Conservation (phyloP, 225 moss, liverwort and hornwort species). For the Pseudisothecium myosuroides region DNA sequence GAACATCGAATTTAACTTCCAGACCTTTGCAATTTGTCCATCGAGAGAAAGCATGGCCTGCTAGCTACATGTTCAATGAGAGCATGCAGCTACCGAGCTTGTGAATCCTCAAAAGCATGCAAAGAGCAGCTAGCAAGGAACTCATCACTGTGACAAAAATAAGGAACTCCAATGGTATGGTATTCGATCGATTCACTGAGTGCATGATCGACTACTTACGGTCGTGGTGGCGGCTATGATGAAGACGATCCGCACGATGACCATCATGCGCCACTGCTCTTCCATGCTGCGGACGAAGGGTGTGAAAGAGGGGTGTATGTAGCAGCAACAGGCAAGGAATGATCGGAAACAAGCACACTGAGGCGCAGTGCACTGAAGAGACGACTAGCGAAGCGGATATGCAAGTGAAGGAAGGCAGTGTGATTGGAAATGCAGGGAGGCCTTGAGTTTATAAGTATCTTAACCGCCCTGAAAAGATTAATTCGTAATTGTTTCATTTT, state of each 20-base stretch:
- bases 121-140: background rate
- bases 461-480: fast-evolving
- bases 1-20: background rate
- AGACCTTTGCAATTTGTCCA: background rate
- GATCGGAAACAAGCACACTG: background rate
- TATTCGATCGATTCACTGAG: background rate
- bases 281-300: background rate
- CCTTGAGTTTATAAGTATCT: background rate
- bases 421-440: background rate
- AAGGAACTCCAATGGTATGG: background rate
- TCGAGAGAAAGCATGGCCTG: background rate
- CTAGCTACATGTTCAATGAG: background rate
- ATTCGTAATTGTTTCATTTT: no score
- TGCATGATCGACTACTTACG: background rate
- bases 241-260: background rate
- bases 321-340: background rate
- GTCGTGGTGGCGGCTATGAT: background rate
- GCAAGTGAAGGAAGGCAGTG: background rate
- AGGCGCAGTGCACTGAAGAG: background rate
- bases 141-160: background rate
- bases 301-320: background rate
- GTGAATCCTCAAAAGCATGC: background rate
- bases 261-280: background rate
- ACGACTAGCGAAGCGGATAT: background rate
- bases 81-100: no score